These are phyloP conservation scores for Delphinella strobiligena DNA, from an alignment of 2,329 filamentous ascomycete genomes.

Conservation along the genomic window DNA sequence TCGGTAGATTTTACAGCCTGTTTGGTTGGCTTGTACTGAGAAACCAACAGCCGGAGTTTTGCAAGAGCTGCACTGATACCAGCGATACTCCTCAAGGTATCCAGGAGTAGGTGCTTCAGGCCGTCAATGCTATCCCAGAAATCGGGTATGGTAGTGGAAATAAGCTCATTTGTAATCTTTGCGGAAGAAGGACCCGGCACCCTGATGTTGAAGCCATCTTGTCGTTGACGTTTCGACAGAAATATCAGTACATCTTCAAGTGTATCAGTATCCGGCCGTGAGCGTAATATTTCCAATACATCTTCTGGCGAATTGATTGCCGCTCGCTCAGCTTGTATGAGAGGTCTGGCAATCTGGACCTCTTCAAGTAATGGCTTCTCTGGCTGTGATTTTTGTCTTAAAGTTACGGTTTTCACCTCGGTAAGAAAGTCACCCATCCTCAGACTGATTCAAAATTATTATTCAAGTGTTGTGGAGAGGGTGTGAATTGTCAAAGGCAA, in stretches of 20 bases:
- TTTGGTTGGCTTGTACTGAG: neutral
- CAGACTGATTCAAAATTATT: slow-evolving; percentile 6
- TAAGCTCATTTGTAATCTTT: slow-evolving; percentile 62
- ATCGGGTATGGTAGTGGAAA: slow-evolving; percentile 64
- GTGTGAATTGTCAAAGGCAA: too few relatives aligned
- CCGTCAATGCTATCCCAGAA: slow-evolving; percentile 59
- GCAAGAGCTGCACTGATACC: slow-evolving; percentile 67
- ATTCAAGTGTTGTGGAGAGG: too few relatives aligned
- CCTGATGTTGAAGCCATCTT: slow-evolving; percentile 42
- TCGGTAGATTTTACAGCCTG: slow-evolving; percentile 14
- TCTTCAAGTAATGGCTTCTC: slow-evolving; percentile 3
- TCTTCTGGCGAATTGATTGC: slow-evolving; percentile 11
- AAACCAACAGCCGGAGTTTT: slow-evolving; percentile 1
- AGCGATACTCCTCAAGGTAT: slow-evolving; percentile 58
- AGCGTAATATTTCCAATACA: slow-evolving; percentile 25
- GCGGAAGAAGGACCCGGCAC: slow-evolving; percentile 55
- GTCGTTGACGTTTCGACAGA: slow-evolving; percentile 13
- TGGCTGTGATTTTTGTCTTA: slow-evolving; percentile 8
- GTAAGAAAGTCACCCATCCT: slow-evolving; percentile 39
- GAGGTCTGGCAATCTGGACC: neutral
- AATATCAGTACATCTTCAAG: slow-evolving; percentile 20
- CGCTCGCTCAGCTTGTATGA: neutral
- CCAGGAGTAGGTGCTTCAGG: slow-evolving; percentile 41
- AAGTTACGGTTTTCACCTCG: slow-evolving; percentile 30
- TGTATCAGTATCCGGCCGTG: slow-evolving; percentile 24